A percentile compares a stretch with the other conserved stretches of the same genome.
Evolutionary conservation across 768 basidiomycete species (phyloP).

Genomic region (Xerocomellus intermedius): DNA sequence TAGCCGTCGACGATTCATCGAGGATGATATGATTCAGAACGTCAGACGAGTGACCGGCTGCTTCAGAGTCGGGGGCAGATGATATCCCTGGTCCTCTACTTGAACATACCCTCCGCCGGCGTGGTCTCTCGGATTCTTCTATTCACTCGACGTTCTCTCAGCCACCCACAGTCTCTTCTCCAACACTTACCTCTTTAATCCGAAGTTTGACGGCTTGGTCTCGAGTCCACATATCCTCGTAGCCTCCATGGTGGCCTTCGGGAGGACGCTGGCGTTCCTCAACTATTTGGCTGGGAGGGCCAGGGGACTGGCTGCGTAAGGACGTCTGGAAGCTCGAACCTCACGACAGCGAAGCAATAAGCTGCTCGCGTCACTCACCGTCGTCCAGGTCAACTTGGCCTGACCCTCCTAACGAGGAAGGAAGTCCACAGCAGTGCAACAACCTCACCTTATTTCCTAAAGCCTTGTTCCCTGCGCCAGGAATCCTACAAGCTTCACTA

Average conservation of each 20-base stretch:
- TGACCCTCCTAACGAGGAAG: no score
- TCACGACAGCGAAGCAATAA: no score
- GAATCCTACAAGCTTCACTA: no score
- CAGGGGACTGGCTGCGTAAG: conserved; percentile 1
- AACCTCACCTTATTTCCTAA: no score
- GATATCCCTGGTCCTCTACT: conserved; percentile 53
- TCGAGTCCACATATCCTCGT: conserved; percentile 10
- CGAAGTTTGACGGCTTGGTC: conserved; percentile 36
- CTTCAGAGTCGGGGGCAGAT: conserved; percentile 42
- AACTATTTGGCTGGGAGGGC: conserved; percentile 29
- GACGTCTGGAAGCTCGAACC: no score
- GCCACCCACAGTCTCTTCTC: conserved; percentile 20
- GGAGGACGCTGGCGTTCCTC: conserved; percentile 23
- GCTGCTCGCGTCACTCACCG: no score
- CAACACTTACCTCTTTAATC: conserved; percentile 28
- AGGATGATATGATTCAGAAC: no score
- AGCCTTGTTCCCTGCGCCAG: no score
- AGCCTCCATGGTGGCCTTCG: conserved; percentile 5
- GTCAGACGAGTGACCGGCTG: no score
- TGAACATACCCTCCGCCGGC: conserved; percentile 65
- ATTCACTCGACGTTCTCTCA: conserved; percentile 77
- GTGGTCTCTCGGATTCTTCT: conserved; percentile 90
- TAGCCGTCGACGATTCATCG: no score
- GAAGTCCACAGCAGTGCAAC: no score
- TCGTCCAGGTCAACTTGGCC: no score